Conservation (phyloP, 164 flowering plant species). For the Saururus chinensis region DNA sequence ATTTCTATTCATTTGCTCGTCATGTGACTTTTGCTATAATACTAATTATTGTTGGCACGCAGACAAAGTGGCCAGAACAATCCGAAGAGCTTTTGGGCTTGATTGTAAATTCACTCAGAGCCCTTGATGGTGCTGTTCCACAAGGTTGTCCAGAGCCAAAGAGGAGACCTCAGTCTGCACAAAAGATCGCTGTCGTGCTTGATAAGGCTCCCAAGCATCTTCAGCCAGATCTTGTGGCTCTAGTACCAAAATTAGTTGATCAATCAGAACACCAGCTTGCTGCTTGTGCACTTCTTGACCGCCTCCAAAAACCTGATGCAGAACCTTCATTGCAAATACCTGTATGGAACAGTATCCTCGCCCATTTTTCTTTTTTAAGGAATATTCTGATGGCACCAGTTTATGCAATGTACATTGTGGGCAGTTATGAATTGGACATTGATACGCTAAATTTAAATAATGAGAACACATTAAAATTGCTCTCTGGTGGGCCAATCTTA, state of each 20-base stretch:
- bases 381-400: too few species aligned
- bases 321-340: constrained; percentile 68
- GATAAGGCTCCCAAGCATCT: constrained; percentile 98
- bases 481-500: neutral
- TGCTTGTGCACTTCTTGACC: constrained; percentile 82
- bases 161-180: constrained; percentile 87
- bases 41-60: constrained; percentile 8
- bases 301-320: constrained; percentile 77
- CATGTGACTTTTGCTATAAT: too few species aligned
- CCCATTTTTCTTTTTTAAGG: neutral
- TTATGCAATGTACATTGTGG: neutral
- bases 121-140: constrained; percentile 90
- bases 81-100: constrained; percentile 99
- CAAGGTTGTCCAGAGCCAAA: constrained; percentile 94
- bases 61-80: constrained; percentile 87
- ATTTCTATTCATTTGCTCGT: too few species aligned
- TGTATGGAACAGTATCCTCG: constrained; percentile 37
- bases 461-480: neutral
- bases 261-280: constrained; percentile 96
- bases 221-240: constrained; percentile 77
- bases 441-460: too few species aligned
- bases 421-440: neutral
- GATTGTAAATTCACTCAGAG: constrained; percentile 88
- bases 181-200: constrained; percentile 84
- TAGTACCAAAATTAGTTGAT: constrained; percentile 94